phyloP scores from a whole-genome alignment of 805 yeast genomes.

The Ascoidea asiatica region DNA sequence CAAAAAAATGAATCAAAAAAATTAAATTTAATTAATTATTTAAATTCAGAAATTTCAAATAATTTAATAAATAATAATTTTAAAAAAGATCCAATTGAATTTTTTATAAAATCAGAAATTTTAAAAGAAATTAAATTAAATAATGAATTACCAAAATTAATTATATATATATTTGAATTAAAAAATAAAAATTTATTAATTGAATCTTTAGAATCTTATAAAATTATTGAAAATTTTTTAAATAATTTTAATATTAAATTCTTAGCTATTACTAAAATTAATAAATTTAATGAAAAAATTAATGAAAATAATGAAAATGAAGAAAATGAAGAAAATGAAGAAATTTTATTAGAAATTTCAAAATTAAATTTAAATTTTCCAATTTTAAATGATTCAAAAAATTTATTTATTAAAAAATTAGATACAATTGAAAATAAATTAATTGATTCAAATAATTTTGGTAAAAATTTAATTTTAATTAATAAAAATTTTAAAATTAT shows the following conservation, averaged over 20 bases:
- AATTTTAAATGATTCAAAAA: not conserved
- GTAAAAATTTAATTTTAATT: too few species aligned
- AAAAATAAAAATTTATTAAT: too few species aligned
- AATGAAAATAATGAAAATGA: not conserved
- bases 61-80: too few species aligned
- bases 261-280: too few species aligned
- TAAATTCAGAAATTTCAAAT: not conserved
- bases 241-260: too few species aligned
- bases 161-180: too few species aligned
- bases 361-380: not conserved
- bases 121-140: not conserved
- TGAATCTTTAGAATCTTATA: not conserved
- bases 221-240: not conserved
- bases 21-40: too few species aligned
- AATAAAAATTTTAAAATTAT: too few species aligned
- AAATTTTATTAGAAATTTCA: not conserved
- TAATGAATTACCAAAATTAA: not conserved
- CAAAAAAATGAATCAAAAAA: too few species aligned
- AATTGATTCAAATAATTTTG: too few species aligned
- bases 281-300: not conserved
- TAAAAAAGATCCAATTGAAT: not conserved
- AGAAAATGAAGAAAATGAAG: not conserved
- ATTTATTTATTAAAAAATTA: too few species aligned
- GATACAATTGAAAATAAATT: too few species aligned
- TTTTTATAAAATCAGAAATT: not conserved